Base-by-base conservation (phyloP, 169 alveolate genomes). In the Eimeria sp. region DNA sequence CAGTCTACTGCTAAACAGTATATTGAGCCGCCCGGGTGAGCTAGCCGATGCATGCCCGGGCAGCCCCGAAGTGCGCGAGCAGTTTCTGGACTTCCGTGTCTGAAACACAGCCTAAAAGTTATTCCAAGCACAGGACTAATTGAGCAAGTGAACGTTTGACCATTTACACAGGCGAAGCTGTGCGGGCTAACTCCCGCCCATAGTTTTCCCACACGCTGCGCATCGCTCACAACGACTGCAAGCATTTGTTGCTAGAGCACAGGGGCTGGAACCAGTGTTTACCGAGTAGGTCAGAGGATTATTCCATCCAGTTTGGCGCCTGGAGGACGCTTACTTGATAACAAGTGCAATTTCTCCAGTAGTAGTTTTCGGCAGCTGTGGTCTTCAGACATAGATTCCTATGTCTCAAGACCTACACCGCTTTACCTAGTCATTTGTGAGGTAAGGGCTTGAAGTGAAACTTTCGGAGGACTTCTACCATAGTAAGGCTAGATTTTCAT, bases 21-120 rank as follows among this genome's bases (percentile, higher is more conserved):
- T 73, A 34, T 40, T 73, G 54, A 40, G 5, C 30, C 18, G 30
- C 20, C 83, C 25, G 80, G 47, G 20, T 73, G 51, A 14, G 57
- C 40, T 34, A 34, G 40, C 14, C 30, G 27, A 14, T 40, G 83
- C 83, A 73, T 73, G 83, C 54, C 83, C 83, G 83, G 83, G 83
- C 83, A 73, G 83, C 83, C 83, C 83, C 83, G 54, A 54, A 34
- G 83, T 34, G 57, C 83, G 57, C 83, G 83, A 73, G 83, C 83
- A 73, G 27, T 73, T 34, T 40, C 83, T 73, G 25, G 9, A 11
- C 83, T 16, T 73, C 57, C 51, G 30, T 40, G 27, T 16, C 54
- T 18, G 30, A 40, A 73, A 18, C 54, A 40, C n/a, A 40, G 25
- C 54, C 14, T 73, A 54, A 14, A 73, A 16, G n/a, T 73, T 16